phyloP scores from a whole-genome alignment of 805 yeast genomes.

The Monosporozyma yasuniensis region DNA sequence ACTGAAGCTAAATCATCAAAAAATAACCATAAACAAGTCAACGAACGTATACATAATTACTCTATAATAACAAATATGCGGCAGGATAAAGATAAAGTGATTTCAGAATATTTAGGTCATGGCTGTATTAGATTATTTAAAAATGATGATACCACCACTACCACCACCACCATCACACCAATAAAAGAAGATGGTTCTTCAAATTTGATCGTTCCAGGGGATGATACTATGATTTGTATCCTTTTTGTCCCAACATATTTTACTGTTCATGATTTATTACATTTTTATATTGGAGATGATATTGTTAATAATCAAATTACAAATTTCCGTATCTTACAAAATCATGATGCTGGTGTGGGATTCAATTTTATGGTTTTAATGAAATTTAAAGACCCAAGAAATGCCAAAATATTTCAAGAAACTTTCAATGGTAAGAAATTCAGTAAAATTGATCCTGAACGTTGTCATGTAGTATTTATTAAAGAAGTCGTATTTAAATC shows the following conservation, averaged over 20 bases:
- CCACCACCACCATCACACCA: too few relatives aligned
- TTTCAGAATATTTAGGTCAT: conserved; percentile 56
- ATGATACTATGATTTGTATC: conserved; percentile 64
- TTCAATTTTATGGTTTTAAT: conserved; percentile 56
- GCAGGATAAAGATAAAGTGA: conserved; percentile 15
- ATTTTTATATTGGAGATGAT: conserved; percentile 59
- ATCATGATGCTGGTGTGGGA: conserved; percentile 50
- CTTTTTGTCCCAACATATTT: conserved; percentile 84
- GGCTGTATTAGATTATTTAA: conserved; percentile 66
- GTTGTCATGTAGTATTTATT: conserved; percentile 69
- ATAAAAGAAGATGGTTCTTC: conserved; percentile 1
- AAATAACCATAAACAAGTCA: not conserved
- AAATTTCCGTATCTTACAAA: conserved; percentile 64
- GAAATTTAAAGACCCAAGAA: conserved; percentile 51
- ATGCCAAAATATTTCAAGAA: conserved; percentile 57
- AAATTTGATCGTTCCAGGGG: conserved; percentile 33
- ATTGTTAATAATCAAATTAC: conserved; percentile 44
- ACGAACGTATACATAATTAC: not conserved
- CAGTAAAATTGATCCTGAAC: conserved; percentile 83
- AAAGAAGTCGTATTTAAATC: conserved; percentile 44
- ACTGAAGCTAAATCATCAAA: not conserved
- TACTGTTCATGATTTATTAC: conserved; percentile 74
- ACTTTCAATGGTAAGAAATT: conserved; percentile 64
- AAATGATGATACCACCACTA: conserved; percentile 20
- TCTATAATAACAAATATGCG: conserved; percentile 1